phyloP scores from a whole-genome alignment of 2,329 filamentous ascomycete genomes.

The Botrytis cinerea region DNA sequence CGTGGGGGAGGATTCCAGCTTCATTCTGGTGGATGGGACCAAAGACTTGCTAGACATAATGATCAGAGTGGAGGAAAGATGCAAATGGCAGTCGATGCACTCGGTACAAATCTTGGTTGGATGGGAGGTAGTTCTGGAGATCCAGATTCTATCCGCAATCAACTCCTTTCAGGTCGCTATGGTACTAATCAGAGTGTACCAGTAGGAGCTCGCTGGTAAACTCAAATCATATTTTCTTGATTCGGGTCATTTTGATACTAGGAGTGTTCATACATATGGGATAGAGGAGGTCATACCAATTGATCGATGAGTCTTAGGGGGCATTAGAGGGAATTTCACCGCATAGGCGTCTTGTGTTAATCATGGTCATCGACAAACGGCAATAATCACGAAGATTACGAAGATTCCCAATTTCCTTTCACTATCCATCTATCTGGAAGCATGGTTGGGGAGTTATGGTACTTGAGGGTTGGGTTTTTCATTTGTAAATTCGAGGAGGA shows the following conservation, averaged over 20 bases:
- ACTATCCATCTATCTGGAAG: slow-evolving; percentile 27
- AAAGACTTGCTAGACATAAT: slow-evolving; percentile 83
- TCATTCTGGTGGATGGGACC: slow-evolving; percentile 90
- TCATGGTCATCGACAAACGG: slow-evolving; percentile 27
- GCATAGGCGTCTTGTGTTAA: slow-evolving; percentile 24
- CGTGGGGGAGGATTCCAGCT: slow-evolving; percentile 86
- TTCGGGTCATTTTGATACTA: background rate
- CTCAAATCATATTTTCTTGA: background rate
- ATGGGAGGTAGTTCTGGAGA: slow-evolving; percentile 56
- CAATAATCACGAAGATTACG: slow-evolving; percentile 39
- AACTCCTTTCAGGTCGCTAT: slow-evolving; percentile 62
- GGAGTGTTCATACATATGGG: slow-evolving; percentile 37
- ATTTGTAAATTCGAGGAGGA: slow-evolving; percentile 34
- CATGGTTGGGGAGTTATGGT: slow-evolving; percentile 37
- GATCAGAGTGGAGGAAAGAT: slow-evolving; percentile 81
- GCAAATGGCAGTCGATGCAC: slow-evolving; percentile 74
- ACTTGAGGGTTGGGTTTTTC: slow-evolving; percentile 26
- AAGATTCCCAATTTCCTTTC: slow-evolving; percentile 37
- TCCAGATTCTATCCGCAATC: slow-evolving; percentile 60
- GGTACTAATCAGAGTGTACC: slow-evolving; percentile 55
- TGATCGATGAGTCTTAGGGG: slow-evolving; percentile 15
- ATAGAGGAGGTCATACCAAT: slow-evolving; percentile 23
- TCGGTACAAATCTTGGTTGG: slow-evolving; percentile 76
- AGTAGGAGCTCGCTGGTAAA: slow-evolving; percentile 59
- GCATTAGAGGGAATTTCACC: slow-evolving; percentile 24